phyloP scores from a whole-genome alignment of 2,329 filamentous ascomycete genomes.

The Ophioceras dolichostomum region DNA sequence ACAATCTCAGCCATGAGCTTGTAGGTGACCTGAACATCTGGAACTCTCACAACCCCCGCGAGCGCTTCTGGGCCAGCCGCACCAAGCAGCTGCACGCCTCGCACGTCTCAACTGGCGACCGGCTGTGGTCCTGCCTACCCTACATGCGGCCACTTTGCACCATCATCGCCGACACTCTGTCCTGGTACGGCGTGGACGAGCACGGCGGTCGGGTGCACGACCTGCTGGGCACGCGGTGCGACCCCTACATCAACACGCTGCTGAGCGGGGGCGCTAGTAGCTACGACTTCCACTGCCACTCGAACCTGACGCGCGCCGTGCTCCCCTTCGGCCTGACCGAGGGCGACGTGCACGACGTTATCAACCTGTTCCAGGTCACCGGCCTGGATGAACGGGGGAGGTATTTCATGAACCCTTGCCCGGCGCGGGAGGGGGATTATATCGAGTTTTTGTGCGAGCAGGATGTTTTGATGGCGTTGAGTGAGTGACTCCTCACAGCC shows the following conservation, averaged over 20 bases:
- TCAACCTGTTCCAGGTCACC: constrained; percentile 80
- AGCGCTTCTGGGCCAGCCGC: constrained; percentile 71
- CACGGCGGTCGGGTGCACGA: constrained; percentile 63
- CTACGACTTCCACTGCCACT: constrained; percentile 78
- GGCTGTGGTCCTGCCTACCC: constrained; percentile 67
- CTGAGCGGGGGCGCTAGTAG: constrained; percentile 55
- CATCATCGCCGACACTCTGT: constrained; percentile 55
- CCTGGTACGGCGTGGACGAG: constrained; percentile 46
- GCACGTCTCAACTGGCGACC: constrained; percentile 59
- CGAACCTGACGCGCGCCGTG: constrained; percentile 65
- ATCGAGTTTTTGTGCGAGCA: constrained; percentile 74
- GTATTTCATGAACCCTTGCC: constrained; percentile 63
- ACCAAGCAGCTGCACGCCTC: constrained; percentile 69
- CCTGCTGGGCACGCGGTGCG: constrained; percentile 69
- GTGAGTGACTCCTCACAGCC: no score
- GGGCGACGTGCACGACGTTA: constrained; percentile 68
- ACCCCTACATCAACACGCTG: constrained; percentile 70
- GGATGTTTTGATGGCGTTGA: constrained; percentile 51
- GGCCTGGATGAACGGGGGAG: constrained; percentile 58
- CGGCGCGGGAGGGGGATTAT: constrained; percentile 39
- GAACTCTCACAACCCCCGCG: constrained; percentile 63
- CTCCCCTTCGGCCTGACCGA: constrained; percentile 56
- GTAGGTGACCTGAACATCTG: constrained; percentile 71
- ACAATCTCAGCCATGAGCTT: constrained; percentile 59
- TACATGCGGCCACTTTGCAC: constrained; percentile 66